Base-by-base conservation (phyloP, 192 early-diverging fungal species). In the Jimgerdemannia flammicorona region DNA sequence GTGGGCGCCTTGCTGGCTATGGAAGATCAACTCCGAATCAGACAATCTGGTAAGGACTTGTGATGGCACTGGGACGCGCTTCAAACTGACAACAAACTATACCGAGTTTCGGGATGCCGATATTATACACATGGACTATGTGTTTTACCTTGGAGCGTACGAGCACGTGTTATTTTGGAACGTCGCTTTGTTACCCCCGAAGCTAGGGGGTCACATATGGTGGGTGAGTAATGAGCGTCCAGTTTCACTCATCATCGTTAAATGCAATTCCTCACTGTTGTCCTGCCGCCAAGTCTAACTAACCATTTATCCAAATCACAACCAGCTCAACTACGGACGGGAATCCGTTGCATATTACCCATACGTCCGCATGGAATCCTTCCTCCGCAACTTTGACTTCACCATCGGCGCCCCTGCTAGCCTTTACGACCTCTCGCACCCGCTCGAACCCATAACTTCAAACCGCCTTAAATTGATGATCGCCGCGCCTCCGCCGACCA, bases 101-200 rank as follows among this genome's bases (percentile, higher is more conserved):
- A 81, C 80, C 43, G 64, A 75, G 14, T 81, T 69, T 41, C 4
- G 73, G 44, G 73, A 81, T 8, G 70, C 73, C 18, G 76, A 77
- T 42, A 70, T 78, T 4, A 44, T 81, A 19, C 72, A 64, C 43
- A 68, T 81, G 63, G 76, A 77, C 40, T 49, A 70, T 72, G 65
- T 68, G 29, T 78, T 67, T 68, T 65, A 17, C 4, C 44, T 74
- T 40, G 40, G 64, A 14, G 49, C 49, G 0, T 6, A 0, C 6
- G 49, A 59, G 44, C 69, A 8, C 8, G 69, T 73, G 11, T 76
- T 76, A n/a, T 81, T 44, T 43, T 78, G 70, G 66, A 67, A 78
- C 18, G 11, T 18, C 8, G 18, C 49, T 29, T 44, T 64, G 3
- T 54, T 81, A 69, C 80, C 80, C 8, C 80, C 80, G 14, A 42